Conservation (phyloP, 2,329 filamentous ascomycete species). For the Neonectria hederae region DNA sequence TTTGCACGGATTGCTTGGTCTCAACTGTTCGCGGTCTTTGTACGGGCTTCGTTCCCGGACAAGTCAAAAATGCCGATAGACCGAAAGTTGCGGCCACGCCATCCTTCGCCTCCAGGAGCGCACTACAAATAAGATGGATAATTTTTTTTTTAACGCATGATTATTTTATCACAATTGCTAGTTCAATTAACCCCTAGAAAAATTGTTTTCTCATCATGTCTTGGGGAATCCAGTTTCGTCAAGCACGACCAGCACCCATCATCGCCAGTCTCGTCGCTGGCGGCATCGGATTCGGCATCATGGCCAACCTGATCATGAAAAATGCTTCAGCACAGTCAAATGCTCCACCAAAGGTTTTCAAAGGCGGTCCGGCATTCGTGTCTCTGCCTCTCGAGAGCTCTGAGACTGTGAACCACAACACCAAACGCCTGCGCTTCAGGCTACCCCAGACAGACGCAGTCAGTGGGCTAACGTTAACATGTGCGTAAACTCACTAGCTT, state of each 20-base stretch:
- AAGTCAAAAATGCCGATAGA: constrained; percentile 13
- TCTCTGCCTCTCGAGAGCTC: constrained; percentile 60
- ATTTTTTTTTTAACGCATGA: not conserved
- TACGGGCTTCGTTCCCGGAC: constrained; percentile 20
- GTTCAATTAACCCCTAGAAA: not conserved
- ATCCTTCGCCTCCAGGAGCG: not conserved
- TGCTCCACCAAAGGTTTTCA: constrained; percentile 42
- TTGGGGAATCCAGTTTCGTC: constrained; percentile 21
- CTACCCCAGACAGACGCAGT: constrained; percentile 57
- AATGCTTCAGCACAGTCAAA: constrained; percentile 35
- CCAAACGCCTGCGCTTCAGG: constrained; percentile 65
- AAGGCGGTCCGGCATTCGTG: constrained; percentile 52
- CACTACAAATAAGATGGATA: constrained; percentile 4
- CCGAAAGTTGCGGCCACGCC: not conserved
- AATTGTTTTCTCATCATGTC: constrained; percentile 24
- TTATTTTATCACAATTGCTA: not conserved
- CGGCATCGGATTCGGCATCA: constrained; percentile 28
- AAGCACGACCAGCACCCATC: constrained; percentile 33
- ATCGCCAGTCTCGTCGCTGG: constrained; percentile 36
- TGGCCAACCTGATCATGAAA: constrained; percentile 34
- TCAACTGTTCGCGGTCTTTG: not conserved
- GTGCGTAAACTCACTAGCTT: constrained; percentile 45
- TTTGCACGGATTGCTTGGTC: not conserved
- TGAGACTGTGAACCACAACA: constrained; percentile 66
- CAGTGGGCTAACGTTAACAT: constrained; percentile 61